Conservation (phyloP, 768 basidiomycete genomes). For the Baorangia bicolor region DNA sequence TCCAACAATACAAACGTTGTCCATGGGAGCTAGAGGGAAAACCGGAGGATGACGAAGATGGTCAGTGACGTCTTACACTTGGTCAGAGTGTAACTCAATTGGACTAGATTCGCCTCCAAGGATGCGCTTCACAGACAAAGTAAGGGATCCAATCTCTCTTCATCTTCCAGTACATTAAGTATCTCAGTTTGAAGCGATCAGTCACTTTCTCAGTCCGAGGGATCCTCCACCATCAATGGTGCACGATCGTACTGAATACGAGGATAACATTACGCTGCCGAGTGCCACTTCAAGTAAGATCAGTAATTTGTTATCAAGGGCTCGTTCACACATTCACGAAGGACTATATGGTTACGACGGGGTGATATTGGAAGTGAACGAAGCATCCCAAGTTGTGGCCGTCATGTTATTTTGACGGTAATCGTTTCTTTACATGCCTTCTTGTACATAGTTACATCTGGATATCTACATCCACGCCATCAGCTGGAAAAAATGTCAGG, state of each 20-base stretch:
- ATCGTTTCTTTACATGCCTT: background rate
- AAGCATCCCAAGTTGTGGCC: constrained; percentile 72
- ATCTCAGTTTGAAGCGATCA: constrained; percentile 72
- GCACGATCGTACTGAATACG: constrained; percentile 75
- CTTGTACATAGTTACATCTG: constrained; percentile 3
- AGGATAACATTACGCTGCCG: constrained; percentile 66
- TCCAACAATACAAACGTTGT: constrained; percentile 90
- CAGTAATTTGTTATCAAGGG: background rate
- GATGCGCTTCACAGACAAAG: constrained; percentile 71
- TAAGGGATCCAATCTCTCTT: constrained; percentile 27
- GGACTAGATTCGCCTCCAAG: constrained; percentile 67
- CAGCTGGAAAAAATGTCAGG: constrained; percentile 61
- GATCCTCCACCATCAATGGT: constrained; percentile 78
- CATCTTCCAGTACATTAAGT: background rate
- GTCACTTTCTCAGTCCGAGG: constrained; percentile 72
- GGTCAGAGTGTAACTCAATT: background rate
- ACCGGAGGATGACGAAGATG: constrained; percentile 83
- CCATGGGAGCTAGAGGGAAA: constrained; percentile 83
- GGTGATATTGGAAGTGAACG: constrained; percentile 75
- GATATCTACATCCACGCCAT: background rate
- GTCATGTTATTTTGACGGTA: constrained; percentile 63
- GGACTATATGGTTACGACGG: constrained; percentile 74
- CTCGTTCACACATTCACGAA: constrained; percentile 5
- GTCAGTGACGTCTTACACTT: constrained; percentile 35
- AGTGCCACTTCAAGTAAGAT: constrained; percentile 66